phyloP scores from a whole-genome alignment of 73 alveolate genomes.

The Loxodes magnus region DNA sequence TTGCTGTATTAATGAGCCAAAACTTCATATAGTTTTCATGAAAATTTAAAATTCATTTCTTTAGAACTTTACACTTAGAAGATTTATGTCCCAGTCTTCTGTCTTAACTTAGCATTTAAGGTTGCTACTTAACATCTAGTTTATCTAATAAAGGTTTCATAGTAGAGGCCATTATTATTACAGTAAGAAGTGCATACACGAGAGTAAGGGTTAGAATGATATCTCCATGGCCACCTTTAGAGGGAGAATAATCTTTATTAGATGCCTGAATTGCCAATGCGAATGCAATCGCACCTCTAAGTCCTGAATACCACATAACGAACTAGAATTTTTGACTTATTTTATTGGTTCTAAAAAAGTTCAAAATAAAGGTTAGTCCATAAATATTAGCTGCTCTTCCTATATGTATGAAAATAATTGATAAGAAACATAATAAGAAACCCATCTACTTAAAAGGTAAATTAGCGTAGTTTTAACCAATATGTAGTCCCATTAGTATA shows the following conservation, averaged over 20 bases:
- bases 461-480: constrained; percentile 65
- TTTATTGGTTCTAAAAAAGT: constrained; percentile 23
- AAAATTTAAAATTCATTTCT: too few species aligned
- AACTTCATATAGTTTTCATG: too few species aligned
- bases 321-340: constrained; percentile 24
- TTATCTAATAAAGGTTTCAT: constrained; percentile 4
- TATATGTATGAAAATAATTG: constrained; percentile 30
- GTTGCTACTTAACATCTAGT: constrained; percentile 7
- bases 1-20: too few species aligned
- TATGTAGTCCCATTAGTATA: constrained; percentile 69
- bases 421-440: constrained; percentile 12
- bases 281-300: constrained; percentile 87
- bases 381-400: constrained; percentile 47
- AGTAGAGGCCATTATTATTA: constrained; percentile 13
- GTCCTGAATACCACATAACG: constrained; percentile 64
- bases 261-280: constrained; percentile 60
- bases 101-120: too few species aligned
- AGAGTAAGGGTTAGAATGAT: constrained; percentile 44
- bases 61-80: too few species aligned
- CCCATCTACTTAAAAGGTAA: constrained; percentile 48
- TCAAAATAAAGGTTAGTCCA: constrained; percentile 31
- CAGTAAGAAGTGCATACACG: constrained; percentile 23
- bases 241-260: too few species aligned
- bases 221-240: too few species aligned
- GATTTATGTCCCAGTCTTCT: too few species aligned